These are phyloP conservation scores for Athelia psychrophila DNA, from an alignment of 1,284 basidiomycete species.

Conservation along the genomic window DNA sequence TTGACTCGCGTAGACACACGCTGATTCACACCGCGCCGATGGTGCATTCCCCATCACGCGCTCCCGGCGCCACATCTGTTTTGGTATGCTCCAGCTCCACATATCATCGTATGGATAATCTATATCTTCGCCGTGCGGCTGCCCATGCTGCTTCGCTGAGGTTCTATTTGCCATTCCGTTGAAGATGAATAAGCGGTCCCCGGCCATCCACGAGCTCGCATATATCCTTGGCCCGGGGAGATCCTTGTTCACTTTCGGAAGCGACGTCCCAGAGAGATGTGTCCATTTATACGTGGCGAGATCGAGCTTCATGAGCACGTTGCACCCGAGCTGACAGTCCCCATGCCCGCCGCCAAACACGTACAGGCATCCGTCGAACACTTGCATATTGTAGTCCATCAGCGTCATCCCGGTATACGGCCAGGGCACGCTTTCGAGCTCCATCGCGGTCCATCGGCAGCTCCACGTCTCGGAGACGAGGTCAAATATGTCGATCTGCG, in stretches of 20 bases:
- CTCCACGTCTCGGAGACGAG: conserved; percentile 28
- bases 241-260: conserved; percentile 14
- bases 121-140: too few relatives aligned
- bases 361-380: conserved; percentile 22
- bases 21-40: conserved; percentile 34
- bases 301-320: conserved; percentile 21
- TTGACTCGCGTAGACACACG: conserved; percentile 29
- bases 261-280: conserved; percentile 15
- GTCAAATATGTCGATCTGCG: conserved; percentile 28
- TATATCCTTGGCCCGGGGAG: conserved; percentile 29
- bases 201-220: conserved; percentile 29
- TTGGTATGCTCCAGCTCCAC: conserved; percentile 37
- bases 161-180: conserved; percentile 32
- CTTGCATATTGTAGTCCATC: conserved; percentile 24
- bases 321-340: conserved; percentile 14
- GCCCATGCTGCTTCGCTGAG: too few relatives aligned
- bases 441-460: conserved; percentile 24
- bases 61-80: conserved; percentile 33
- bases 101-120: conserved; percentile 33
- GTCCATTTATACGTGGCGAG: conserved; percentile 15
- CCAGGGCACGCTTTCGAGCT: conserved; percentile 7
- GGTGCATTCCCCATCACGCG: conserved; percentile 34
- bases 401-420: conserved; percentile 14
- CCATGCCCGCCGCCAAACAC: conserved; percentile 26
- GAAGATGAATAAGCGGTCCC: conserved; percentile 29